These are phyloP conservation scores for Ostreobium quekettii DNA, from an alignment of 139 green algal species.

Conservation along the genomic window DNA sequence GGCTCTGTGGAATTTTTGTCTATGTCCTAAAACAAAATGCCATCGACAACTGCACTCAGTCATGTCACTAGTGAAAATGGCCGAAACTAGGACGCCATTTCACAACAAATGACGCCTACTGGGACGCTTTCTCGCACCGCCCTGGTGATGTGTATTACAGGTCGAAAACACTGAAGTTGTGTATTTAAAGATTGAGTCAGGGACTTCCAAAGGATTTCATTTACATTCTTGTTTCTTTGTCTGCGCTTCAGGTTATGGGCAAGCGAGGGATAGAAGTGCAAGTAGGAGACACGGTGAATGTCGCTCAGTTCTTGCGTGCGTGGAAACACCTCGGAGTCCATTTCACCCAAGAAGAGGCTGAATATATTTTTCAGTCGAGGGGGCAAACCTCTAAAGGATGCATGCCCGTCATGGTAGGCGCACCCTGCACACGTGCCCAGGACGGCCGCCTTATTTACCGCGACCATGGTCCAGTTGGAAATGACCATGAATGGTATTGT, in stretches of 20 bases:
- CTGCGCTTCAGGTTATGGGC: slow-evolving; percentile 13
- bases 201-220: not conserved
- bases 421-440: too few relatives aligned
- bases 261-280: not conserved
- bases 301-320: slow-evolving; percentile 28
- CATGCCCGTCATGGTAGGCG: slow-evolving; percentile 42
- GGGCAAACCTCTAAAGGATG: slow-evolving; percentile 28
- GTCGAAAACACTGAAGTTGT: slow-evolving; percentile 25
- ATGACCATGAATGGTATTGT: not conserved
- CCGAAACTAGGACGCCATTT: too few relatives aligned
- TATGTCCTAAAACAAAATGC: too few relatives aligned
- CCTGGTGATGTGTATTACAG: not conserved
- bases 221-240: not conserved
- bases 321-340: slow-evolving; percentile 31
- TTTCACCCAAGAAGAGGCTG: slow-evolving; percentile 9
- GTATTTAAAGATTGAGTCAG: not conserved
- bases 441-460: not conserved
- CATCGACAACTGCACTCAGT: too few relatives aligned
- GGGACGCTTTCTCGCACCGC: too few relatives aligned
- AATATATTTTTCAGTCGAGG: slow-evolving; percentile 44
- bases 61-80: too few relatives aligned
- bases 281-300: slow-evolving; percentile 24
- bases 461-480: not conserved
- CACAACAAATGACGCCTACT: too few relatives aligned
- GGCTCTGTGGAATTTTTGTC: too few relatives aligned